A percentile compares a stretch with the other conserved stretches of the same genome.
phyloP scores from a whole-genome alignment of 768 basidiomycete species.

The Cyclocybe aegerita region DNA sequence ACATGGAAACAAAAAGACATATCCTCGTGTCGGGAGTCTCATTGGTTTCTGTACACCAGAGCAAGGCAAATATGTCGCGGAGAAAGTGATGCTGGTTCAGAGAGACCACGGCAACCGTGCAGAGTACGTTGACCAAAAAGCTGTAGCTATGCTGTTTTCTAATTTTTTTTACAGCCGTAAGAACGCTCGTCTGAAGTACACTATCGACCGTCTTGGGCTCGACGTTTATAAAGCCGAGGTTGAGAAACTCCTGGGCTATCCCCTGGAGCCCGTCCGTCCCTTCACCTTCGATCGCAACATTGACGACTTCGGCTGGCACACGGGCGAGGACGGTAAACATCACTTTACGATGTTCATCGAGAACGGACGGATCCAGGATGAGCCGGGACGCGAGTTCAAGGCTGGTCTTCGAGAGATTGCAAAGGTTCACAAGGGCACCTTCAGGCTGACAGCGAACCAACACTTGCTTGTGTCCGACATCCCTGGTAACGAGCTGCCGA shows the following conservation, averaged over 20 bases:
- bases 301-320: conserved; percentile 94
- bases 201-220: conserved; percentile 93
- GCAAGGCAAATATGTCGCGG: conserved; percentile 83
- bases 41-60: conserved; percentile 93
- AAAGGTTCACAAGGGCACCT: conserved; percentile 89
- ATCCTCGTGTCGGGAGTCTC: conserved; percentile 83
- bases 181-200: conserved; percentile 95
- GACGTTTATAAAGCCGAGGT: conserved; percentile 86
- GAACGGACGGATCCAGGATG: conserved; percentile 97
- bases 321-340: conserved; percentile 82
- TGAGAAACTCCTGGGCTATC: conserved; percentile 83
- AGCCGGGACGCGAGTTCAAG: conserved; percentile 89
- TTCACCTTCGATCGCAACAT: conserved; percentile 86
- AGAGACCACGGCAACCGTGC: conserved; percentile 93
- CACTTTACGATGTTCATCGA: conserved; percentile 96
- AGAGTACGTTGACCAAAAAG: conserved; percentile 58
- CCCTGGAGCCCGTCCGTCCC: conserved; percentile 68
- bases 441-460: conserved; percentile 94
- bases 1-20: conserved; percentile 98
- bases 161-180: conserved; percentile 46
- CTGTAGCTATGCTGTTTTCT: too few species aligned
- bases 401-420: conserved; percentile 91
- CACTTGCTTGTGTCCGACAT: conserved; percentile 90
- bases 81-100: conserved; percentile 92
- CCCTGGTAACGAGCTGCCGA: conserved; percentile 63